Base-by-base conservation (phyloP, 129 eudicot genomes). In the Lactuca saligna region DNA sequence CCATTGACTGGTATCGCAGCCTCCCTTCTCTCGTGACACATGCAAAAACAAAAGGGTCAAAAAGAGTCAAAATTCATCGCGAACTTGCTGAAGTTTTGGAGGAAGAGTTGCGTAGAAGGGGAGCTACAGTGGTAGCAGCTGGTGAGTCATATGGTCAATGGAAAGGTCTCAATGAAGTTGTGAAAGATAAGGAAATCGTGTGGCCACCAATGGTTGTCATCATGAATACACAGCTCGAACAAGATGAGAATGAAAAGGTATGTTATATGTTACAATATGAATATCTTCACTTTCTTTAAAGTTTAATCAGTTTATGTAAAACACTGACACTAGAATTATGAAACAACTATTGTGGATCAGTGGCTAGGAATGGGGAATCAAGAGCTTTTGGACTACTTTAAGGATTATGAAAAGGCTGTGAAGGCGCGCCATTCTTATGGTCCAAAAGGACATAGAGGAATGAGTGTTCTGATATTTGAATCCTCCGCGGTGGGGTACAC, bases 141-240 rank as follows among this genome's bases (percentile, higher is more conserved):
- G 97, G 99, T 9, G 99, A 87, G 78, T 34, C 79, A 2, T 84
- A 65, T 71, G 93, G 97, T 3, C 82, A 81, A 49, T 89, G 99
- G 99, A 73, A 76, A 66, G 97, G 95, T 0, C 69, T 85, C 2
- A 77, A 66, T 51, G 79, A 84, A 59, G 70, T 3, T 11, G 74
- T 49, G 2, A 71, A 69, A 32, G 97, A 93, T 5, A 78, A 33
- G 53, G 87, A 87, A 37, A 93, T 93, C 9, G 88, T 89, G 2
- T 93, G 98, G 99, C 99, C 99, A 9, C 99, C 99, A 2, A 89
- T 87, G 92, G 99, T 93, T 37, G 48, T 93, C 2, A 72, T 93
- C 44, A 84, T 83, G 97, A 93, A 93, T 39, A 89, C 99, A 7
- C 61, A 7, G 3, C 91, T 75, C 3, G 96, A 89, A 13, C 80